Evolutionary conservation across 805 yeast species (phyloP), one percentile per base, ranked within the genome.

Genomic region (Starmerella bombi): DNA sequence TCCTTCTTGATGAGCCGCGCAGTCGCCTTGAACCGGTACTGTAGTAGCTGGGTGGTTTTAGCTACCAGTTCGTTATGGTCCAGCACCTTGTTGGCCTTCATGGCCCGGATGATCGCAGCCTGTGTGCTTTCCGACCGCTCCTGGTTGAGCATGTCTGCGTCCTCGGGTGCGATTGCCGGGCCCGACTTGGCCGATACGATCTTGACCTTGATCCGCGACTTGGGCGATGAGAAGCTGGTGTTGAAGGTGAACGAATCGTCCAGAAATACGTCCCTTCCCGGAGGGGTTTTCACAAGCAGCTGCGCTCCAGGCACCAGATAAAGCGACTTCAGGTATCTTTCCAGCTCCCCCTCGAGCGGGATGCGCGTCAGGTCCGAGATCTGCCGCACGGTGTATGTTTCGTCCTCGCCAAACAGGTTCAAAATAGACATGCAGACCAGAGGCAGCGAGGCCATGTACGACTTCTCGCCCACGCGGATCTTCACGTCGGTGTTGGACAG

Each of bases 81-180:
- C 53, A 84, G 65, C 35, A 69, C 68, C 58, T 84, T 81, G 56
- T 94, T 71, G 1, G 95, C 85, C 64, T 91, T 91, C 97, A 88
- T 86, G 54, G 88, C 80, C 54, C 97, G 71, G 25, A 88, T 96
- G 60, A 91, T 82, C 52, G 94, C 84, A 2, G 97, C 96, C 52
- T 83, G 80, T 50, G 86, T 67, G 62, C 77, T 45, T 57, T 64
- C 56, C 83, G 77, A 55, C 80, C 86, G 42, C 83, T 83, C 54
- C 77, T 79, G 43, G 78, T 65, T 59, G 75, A 82, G 60, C 81
- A 39, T 25, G n/a, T 38, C 43, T n/a, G 34, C 29, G 30, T 41
- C 41, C 27, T 36, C 39, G 3, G 36, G 29, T 14, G 38, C 12
- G 22, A 31, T 20, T 78, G 77, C 60, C 82, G 84, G 54, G 84